Conservation (phyloP, 768 basidiomycete genomes). For the Xerocomellus intermedius region DNA sequence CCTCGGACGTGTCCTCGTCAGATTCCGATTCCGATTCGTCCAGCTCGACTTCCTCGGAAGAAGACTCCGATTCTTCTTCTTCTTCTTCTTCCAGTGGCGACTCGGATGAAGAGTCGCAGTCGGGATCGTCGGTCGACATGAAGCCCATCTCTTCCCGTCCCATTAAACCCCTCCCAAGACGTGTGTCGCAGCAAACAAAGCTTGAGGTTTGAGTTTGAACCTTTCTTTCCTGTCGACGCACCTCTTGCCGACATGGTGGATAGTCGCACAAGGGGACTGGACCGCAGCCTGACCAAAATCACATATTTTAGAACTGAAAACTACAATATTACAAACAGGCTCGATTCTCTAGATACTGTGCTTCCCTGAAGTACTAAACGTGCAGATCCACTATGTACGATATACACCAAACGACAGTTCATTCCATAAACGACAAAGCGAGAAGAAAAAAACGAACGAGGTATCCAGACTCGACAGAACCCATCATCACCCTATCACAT, state of each 20-base stretch:
- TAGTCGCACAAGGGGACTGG: too few species aligned
- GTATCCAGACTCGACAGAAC: not conserved
- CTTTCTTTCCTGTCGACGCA: not conserved
- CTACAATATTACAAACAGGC: slow-evolving; percentile 6
- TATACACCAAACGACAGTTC: not conserved
- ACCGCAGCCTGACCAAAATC: not conserved
- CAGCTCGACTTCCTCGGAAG: slow-evolving; percentile 6
- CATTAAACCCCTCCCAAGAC: slow-evolving; percentile 49
- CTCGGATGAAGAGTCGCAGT: slow-evolving; percentile 15
- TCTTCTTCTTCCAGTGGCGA: slow-evolving; percentile 9
- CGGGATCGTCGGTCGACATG: slow-evolving; percentile 30
- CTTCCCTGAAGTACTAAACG: slow-evolving; percentile 8
- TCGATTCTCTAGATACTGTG: not conserved
- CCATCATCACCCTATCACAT: slow-evolving; percentile 22
- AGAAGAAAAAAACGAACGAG: not conserved
- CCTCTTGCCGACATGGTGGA: not conserved
- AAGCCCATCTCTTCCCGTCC: slow-evolving; percentile 42
- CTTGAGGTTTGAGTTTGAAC: slow-evolving; percentile 30
- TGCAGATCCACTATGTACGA: slow-evolving; percentile 3
- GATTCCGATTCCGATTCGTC: slow-evolving; percentile 14
- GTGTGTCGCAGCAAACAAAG: slow-evolving; percentile 28
- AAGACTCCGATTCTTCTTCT: slow-evolving; percentile 11
- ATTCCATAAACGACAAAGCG: not conserved
- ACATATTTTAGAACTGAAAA: not conserved
- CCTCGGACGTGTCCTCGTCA: slow-evolving; percentile 7